These are phyloP conservation scores for Fusarium incarnatum DNA, from an alignment of 2,329 filamentous ascomycete genomes.

Conservation along the genomic window DNA sequence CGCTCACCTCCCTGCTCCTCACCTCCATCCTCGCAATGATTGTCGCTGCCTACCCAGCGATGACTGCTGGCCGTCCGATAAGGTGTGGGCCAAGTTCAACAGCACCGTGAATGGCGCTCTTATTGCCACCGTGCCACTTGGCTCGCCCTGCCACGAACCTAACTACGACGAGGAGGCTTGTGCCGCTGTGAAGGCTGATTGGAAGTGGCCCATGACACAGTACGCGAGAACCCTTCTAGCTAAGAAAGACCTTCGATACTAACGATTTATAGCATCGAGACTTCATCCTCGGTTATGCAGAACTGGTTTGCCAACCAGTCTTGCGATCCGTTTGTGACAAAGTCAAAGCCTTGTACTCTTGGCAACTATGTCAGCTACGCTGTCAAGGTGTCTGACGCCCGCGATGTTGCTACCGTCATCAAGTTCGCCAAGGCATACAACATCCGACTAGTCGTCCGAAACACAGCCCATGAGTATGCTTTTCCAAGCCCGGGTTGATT, in stretches of 20 bases:
- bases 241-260: background rate
- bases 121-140: slow-evolving; percentile 63
- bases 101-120: slow-evolving; percentile 61
- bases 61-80: slow-evolving; percentile 61
- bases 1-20: background rate
- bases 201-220: slow-evolving; percentile 60
- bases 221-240: slow-evolving; percentile 44
- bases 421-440: slow-evolving; percentile 54
- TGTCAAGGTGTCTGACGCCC: slow-evolving; percentile 49
- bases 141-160: slow-evolving; percentile 61
- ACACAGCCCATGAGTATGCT: slow-evolving; percentile 48
- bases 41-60: slow-evolving; percentile 65
- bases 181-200: slow-evolving; percentile 54
- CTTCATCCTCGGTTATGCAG: slow-evolving; percentile 56
- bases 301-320: slow-evolving; percentile 53
- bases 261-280: slow-evolving; percentile 46
- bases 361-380: slow-evolving; percentile 58
- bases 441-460: slow-evolving; percentile 53
- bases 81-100: slow-evolving; percentile 63
- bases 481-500: background rate
- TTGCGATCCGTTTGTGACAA: slow-evolving; percentile 54
- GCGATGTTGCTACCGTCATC: slow-evolving; percentile 50
- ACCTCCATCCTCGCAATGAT: slow-evolving; percentile 3
- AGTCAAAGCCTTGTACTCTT: slow-evolving; percentile 55
- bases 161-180: slow-evolving; percentile 61